A percentile compares a stretch with the other conserved stretches of the same genome.
phyloP scores from a whole-genome alignment of 2,329 filamentous ascomycete genomes.

The Tolypocladium endophyticum region DNA sequence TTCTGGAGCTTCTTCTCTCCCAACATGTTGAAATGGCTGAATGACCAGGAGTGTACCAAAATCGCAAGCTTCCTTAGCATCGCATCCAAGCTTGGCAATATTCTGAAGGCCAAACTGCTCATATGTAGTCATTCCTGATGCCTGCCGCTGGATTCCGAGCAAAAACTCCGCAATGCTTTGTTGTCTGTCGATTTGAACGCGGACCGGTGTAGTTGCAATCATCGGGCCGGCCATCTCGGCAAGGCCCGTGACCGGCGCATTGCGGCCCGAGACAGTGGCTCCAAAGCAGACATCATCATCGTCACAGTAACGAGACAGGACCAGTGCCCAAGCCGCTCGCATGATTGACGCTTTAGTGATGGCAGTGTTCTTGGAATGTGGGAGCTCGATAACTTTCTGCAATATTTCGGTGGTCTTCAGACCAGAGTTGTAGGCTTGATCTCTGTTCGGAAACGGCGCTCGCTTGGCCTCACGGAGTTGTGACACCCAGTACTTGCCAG shows the following conservation, averaged over 20 bases:
- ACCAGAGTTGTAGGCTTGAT: too few relatives aligned
- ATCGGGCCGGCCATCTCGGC: conserved; percentile 10
- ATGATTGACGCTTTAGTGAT: not conserved
- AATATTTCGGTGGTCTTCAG: not conserved
- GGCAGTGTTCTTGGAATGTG: not conserved
- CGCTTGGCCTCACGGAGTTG: too few relatives aligned
- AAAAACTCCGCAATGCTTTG: conserved; percentile 7
- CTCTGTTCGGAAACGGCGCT: too few relatives aligned
- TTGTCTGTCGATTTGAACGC: conserved; percentile 1
- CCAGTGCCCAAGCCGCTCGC: not conserved
- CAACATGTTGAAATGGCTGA: conserved; percentile 1
- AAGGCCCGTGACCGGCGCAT: conserved; percentile 10
- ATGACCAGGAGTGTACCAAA: conserved; percentile 6
- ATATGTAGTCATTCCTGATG: conserved; percentile 5
- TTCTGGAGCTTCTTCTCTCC: not conserved
- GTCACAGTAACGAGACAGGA: conserved; percentile 7
- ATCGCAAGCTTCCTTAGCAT: conserved; percentile 4
- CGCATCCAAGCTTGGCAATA: conserved; percentile 4
- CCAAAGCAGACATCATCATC: conserved; percentile 14
- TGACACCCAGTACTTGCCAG: too few relatives aligned
- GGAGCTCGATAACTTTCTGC: not conserved
- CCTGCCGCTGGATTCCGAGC: conserved; percentile 7
- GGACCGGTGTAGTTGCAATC: conserved; percentile 10
- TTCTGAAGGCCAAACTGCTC: conserved; percentile 7
- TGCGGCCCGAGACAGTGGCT: conserved; percentile 11